These are phyloP conservation scores for Candida cerambycidarum DNA, from an alignment of 805 yeast species.

Conservation along the genomic window DNA sequence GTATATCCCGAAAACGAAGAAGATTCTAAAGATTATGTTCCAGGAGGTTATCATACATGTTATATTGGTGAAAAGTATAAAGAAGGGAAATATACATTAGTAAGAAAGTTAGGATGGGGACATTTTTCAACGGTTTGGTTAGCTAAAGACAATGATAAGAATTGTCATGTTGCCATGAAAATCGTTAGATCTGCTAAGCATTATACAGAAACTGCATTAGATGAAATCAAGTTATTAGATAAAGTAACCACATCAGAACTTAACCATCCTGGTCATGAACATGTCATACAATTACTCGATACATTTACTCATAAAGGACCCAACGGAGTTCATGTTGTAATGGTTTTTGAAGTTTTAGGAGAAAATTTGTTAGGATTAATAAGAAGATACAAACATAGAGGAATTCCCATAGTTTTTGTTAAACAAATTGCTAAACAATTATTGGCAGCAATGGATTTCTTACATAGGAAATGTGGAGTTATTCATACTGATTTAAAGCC, in stretches of 20 bases:
- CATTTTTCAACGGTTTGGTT: conserved; percentile 96
- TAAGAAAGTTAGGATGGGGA: conserved; percentile 97
- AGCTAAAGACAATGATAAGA: conserved; percentile 58
- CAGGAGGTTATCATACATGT: conserved; percentile 97
- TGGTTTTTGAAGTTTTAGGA: conserved; percentile 97
- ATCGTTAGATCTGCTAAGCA: conserved; percentile 88
- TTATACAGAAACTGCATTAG: conserved; percentile 91
- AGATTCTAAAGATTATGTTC: conserved; percentile 76
- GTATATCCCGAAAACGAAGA: conserved; percentile 68
- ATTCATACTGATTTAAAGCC: conserved; percentile 51
- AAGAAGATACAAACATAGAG: conserved; percentile 71
- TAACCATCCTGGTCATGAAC: conserved; percentile 76
- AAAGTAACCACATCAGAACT: conserved; percentile 62
- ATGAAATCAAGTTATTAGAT: conserved; percentile 80
- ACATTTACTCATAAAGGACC: conserved; percentile 85
- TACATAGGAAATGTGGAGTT: conserved; percentile 72
- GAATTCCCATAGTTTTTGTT: conserved; percentile 74
- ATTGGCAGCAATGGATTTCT: conserved; percentile 66
- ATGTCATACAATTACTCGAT: conserved; percentile 78
- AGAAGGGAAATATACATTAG: conserved; percentile 70
- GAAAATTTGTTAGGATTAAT: conserved; percentile 87
- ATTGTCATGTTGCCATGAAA: conserved; percentile 87
- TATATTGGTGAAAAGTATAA: conserved; percentile 82
- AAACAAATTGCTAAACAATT: conserved; percentile 82
- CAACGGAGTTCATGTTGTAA: conserved; percentile 89